Evolutionary conservation across 192 early-diverging fungal genomes (phyloP).

Genomic region (Gigaspora rosea): DNA sequence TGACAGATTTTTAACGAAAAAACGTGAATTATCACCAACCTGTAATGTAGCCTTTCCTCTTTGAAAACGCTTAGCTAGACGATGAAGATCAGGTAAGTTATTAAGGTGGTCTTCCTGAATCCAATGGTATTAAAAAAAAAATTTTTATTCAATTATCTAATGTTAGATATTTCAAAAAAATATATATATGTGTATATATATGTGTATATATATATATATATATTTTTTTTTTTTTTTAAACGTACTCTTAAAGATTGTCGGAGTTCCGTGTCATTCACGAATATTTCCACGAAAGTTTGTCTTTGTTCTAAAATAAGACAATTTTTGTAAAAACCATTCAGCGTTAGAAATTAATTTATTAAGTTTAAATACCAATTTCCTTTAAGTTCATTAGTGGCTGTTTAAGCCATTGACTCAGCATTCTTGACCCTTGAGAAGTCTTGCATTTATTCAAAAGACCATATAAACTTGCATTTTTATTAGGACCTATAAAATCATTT

Average conservation of each 20-base stretch:
- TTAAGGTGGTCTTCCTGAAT: constrained; percentile 79
- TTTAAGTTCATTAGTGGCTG: constrained; percentile 74
- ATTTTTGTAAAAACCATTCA: no score
- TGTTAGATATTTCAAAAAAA: no score
- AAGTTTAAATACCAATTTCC: constrained; percentile 54
- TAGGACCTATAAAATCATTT: constrained; percentile 42
- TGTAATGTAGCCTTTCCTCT: constrained; percentile 74
- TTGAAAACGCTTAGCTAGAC: constrained; percentile 84
- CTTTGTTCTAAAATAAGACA: constrained; percentile 53
- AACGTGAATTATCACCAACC: constrained; percentile 25
- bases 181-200: no score
- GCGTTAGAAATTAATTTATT: neutral
- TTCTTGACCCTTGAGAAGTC: constrained; percentile 85
- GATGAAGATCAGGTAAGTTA: constrained; percentile 84
- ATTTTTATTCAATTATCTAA: neutral
- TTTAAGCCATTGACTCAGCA: constrained; percentile 81
- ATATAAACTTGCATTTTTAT: constrained; percentile 65
- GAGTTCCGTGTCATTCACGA: constrained; percentile 57
- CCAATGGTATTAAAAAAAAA: constrained; percentile 20
- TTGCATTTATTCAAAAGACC: constrained; percentile 80
- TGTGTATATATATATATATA: no score
- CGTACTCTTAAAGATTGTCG: constrained; percentile 31
- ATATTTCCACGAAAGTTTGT: constrained; percentile 83
- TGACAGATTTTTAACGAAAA: neutral
- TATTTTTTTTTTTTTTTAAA: neutral